Evolutionary conservation across 2,329 filamentous ascomycete species (phyloP).

Genomic region (Ophiognomonia clavigignenti-juglandacearum): DNA sequence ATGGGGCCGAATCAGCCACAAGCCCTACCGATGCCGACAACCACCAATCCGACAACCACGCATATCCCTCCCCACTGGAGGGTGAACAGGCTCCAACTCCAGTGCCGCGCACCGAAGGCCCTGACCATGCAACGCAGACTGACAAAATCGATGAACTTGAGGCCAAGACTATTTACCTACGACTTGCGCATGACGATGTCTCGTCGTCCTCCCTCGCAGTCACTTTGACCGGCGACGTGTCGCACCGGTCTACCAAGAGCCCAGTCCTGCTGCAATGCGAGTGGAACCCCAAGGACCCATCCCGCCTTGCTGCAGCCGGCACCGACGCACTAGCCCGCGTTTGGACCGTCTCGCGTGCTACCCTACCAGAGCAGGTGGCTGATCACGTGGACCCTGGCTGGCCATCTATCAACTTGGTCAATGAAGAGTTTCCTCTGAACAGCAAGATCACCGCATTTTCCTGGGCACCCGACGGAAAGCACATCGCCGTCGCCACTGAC

Average conservation of each 20-base stretch:
- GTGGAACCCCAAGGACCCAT: constrained; percentile 62
- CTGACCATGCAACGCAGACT: constrained; percentile 59
- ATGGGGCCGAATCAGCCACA: constrained; percentile 45
- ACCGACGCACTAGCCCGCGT: constrained; percentile 66
- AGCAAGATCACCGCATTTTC: constrained; percentile 55
- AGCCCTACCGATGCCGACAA: constrained; percentile 58
- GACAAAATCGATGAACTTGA: constrained; percentile 59
- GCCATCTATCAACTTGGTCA: constrained; percentile 43
- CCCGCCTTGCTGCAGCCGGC: constrained; percentile 61
- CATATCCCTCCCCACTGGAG: constrained; percentile 61
- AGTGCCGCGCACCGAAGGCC: constrained; percentile 52
- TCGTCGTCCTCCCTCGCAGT: constrained; percentile 29
- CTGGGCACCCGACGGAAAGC: constrained; percentile 53
- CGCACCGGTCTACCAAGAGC: constrained; percentile 39
- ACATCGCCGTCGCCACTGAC: constrained; percentile 55
- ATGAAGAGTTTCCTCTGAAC: constrained; percentile 46
- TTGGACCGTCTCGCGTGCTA: constrained; percentile 58
- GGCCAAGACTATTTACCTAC: constrained; percentile 56
- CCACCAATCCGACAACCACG: constrained; percentile 47
- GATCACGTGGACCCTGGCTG: constrained; percentile 41
- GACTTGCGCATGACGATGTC: constrained; percentile 41
- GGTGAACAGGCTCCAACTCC: constrained; percentile 51
- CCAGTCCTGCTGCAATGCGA: constrained; percentile 64
- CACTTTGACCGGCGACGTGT: constrained; percentile 30
- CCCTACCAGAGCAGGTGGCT: constrained; percentile 38